A percentile compares a stretch with the other conserved stretches of the same genome.
Evolutionary conservation across 768 basidiomycete species (phyloP).

Genomic region (Hydnomerulius pinastri): DNA sequence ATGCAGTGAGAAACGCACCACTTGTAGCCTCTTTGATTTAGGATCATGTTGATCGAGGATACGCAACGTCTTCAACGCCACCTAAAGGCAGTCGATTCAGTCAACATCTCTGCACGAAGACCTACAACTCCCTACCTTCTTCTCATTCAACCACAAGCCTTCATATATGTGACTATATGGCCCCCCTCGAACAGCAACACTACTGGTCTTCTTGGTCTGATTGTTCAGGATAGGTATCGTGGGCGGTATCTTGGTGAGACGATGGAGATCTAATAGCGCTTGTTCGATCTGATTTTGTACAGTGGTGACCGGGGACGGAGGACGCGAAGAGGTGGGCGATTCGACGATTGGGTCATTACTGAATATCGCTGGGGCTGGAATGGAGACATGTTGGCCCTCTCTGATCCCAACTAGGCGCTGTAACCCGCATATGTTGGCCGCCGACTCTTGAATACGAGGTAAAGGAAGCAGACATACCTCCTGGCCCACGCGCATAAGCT

Average conservation of each 20-base stretch:
- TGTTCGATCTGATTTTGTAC: slow-evolving; percentile 43
- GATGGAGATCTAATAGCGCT: slow-evolving; percentile 49
- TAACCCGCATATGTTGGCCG: neutral
- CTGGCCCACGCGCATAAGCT: slow-evolving; percentile 57
- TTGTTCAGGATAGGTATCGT: slow-evolving; percentile 53
- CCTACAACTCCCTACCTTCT: slow-evolving; percentile 40
- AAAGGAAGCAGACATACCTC: slow-evolving; percentile 38
- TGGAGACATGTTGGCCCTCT: neutral
- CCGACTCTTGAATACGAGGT: too few relatives aligned
- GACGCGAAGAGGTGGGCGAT: slow-evolving; percentile 21
- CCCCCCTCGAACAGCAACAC: slow-evolving; percentile 49
- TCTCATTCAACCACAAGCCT: slow-evolving; percentile 55
- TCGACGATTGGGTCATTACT: slow-evolving; percentile 21
- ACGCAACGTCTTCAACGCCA: slow-evolving; percentile 58
- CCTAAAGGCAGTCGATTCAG: slow-evolving; percentile 34
- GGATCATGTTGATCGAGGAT: slow-evolving; percentile 46
- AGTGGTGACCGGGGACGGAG: slow-evolving; percentile 24
- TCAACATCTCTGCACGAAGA: neutral
- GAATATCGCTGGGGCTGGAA: slow-evolving; percentile 14
- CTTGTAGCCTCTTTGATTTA: slow-evolving; percentile 43
- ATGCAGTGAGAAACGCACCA: slow-evolving; percentile 9
- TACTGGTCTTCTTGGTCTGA: slow-evolving; percentile 43
- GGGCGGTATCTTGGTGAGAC: slow-evolving; percentile 54
- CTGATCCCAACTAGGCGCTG: slow-evolving; percentile 27
- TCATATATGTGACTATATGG: slow-evolving; percentile 56